phyloP scores from a whole-genome alignment of 768 basidiomycete species.

The Tremella fuciformis region DNA sequence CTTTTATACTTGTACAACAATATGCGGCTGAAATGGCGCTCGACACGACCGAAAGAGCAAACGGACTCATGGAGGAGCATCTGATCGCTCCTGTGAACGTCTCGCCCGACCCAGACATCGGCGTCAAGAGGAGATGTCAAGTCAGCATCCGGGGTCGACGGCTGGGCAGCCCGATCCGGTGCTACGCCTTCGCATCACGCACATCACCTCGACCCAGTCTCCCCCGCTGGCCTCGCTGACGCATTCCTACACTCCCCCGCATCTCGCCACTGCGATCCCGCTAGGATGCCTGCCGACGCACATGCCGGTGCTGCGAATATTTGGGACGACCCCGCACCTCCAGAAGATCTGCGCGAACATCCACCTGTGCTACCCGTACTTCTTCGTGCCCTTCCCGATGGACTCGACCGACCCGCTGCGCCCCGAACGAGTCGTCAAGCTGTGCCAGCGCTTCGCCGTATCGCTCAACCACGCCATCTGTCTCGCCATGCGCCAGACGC shows the following conservation, averaged over 20 bases:
- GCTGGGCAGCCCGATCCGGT: not conserved
- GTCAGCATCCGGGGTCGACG: too few species aligned
- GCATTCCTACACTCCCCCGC: slow-evolving; percentile 38
- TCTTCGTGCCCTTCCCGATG: slow-evolving; percentile 80
- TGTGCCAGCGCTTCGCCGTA: slow-evolving; percentile 65
- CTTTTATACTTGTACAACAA: too few species aligned
- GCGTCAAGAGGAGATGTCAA: too few species aligned
- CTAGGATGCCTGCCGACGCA: slow-evolving; percentile 55
- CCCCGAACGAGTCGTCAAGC: slow-evolving; percentile 61
- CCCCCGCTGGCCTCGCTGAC: slow-evolving; percentile 36
- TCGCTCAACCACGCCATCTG: slow-evolving; percentile 85
- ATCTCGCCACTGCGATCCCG: slow-evolving; percentile 44
- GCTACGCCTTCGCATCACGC: slow-evolving; percentile 52
- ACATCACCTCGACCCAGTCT: slow-evolving; percentile 47
- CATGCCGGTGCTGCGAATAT: slow-evolving; percentile 81
- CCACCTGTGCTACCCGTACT: slow-evolving; percentile 77
- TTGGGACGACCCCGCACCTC: slow-evolving; percentile 73
- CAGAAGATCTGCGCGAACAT: slow-evolving; percentile 81
- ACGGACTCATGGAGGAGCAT: too few species aligned
- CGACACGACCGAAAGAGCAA: too few species aligned
- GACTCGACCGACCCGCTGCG: slow-evolving; percentile 56
- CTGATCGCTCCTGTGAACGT: too few species aligned
- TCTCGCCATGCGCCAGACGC: slow-evolving; percentile 72
- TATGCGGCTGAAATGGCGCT: too few species aligned
- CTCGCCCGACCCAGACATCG: too few species aligned